A percentile compares a stretch with the other conserved stretches of the same genome.
phyloP scores from a whole-genome alignment of 2,329 filamentous ascomycete species.

The Lecanicillium sp. region DNA sequence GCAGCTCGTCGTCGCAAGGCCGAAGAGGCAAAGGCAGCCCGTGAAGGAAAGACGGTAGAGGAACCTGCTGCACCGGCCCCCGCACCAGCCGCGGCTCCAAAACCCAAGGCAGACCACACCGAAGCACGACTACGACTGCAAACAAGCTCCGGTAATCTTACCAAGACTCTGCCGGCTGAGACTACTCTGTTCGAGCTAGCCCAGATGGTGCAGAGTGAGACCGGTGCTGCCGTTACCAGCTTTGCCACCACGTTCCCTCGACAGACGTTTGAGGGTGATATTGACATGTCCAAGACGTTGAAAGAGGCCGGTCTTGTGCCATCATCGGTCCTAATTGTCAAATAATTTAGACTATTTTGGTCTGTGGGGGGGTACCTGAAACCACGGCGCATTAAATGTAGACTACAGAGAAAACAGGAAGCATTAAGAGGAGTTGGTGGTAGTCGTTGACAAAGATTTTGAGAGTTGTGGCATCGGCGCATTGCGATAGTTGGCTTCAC shows the following conservation, averaged over 20 bases:
- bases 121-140: conserved; percentile 79
- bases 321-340: conserved; percentile 79
- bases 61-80: conserved; percentile 32
- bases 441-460: too few species aligned
- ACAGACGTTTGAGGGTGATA: conserved; percentile 61
- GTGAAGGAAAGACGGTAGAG: conserved; percentile 61
- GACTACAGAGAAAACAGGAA: too few species aligned
- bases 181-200: conserved; percentile 92
- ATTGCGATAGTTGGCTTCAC: too few species aligned
- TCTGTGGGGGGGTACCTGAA: too few species aligned
- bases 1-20: conserved; percentile 78
- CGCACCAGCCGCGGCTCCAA: conserved; percentile 38
- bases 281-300: conserved; percentile 81
- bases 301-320: conserved; percentile 89
- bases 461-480: too few species aligned
- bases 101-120: conserved; percentile 62
- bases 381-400: too few species aligned
- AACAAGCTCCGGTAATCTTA: conserved; percentile 62
- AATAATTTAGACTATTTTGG: too few species aligned
- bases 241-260: conserved; percentile 84
- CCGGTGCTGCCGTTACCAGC: conserved; percentile 59
- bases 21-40: conserved; percentile 74
- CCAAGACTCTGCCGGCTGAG: conserved; percentile 81
- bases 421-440: too few species aligned
- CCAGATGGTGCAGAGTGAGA: conserved; percentile 63